Evolutionary conservation across 345 rosid species (phyloP).

Genomic region (Turritis glabra): DNA sequence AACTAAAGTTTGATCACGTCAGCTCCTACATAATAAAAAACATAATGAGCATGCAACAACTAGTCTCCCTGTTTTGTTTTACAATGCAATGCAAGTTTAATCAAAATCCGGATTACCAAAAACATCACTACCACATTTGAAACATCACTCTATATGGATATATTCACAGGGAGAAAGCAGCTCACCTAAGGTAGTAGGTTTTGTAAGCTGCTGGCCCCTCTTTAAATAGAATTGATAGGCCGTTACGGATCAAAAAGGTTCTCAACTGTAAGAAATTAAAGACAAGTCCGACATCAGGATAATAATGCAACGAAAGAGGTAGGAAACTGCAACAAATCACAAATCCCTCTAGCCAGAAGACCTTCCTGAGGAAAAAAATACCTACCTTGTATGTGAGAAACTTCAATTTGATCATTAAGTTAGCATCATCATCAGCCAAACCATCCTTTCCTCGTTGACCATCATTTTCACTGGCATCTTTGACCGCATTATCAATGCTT

Average conservation of each 20-base stretch:
- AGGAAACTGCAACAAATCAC: conserved; percentile 12
- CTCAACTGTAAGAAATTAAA: conserved; percentile 56
- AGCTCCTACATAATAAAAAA: conserved; percentile 4
- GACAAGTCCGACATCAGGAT: conserved; percentile 16
- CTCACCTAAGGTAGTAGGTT: conserved; percentile 71
- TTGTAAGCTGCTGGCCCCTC: conserved; percentile 88
- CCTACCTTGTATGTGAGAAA: conserved; percentile 91
- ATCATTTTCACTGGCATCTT: conserved; percentile 46
- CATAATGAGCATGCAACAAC: conserved; percentile 13
- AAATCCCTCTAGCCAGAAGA: not conserved
- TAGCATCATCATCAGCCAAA: conserved; percentile 86
- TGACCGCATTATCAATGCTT: conserved; percentile 38
- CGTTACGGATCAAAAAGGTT: conserved; percentile 96
- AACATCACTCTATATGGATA: conserved; percentile 1
- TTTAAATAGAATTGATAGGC: conserved; percentile 78
- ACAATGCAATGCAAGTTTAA: conserved; percentile 16
- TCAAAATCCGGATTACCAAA: conserved; percentile 13
- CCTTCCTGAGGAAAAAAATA: not conserved
- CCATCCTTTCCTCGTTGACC: conserved; percentile 42
- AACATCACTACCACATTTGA: conserved; percentile 11
- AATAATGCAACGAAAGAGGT: conserved; percentile 20
- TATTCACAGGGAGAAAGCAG: conserved; percentile 9
- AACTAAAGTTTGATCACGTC: conserved; percentile 3
- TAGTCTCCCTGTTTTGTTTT: not conserved
- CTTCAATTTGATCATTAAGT: conserved; percentile 91